Evolutionary conservation across 1,284 basidiomycete genomes (phyloP), one percentile per base, ranked within the genome.

Genomic region (Nidula niveotomentosa): DNA sequence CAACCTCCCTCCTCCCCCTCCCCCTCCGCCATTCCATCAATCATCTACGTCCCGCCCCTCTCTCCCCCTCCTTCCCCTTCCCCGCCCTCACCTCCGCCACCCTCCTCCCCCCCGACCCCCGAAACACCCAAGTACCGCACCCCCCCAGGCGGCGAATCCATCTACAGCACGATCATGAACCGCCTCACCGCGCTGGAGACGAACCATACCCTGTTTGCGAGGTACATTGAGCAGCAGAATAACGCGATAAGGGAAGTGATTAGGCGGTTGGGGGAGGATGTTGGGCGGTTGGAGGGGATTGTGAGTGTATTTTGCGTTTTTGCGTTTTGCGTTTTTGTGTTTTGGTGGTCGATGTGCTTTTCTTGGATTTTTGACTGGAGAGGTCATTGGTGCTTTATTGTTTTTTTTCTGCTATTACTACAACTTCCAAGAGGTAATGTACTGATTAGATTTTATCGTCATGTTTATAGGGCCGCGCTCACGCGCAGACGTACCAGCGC

Each of bases 161-260:
- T 99, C 64, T 99, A 97, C 66, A 89, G 94, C 8, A 93, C 91
- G 8, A 99, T 99, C 63, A 95, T 95, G 84, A 96, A 98, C 60
- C 88, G 95, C 1, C 81, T 99, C 10, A 84, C 84, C 6, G 85
- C 86, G 6, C 81, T 99, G 4, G 96, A 99, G 68, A 81, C 83
- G 6, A 97, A 97, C 65, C 90, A 94, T 43, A 94, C 93, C 0
- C 76, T 98, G 1, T 91, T 94, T 52, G 83, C 89, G 49, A 81
- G 88, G 15, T 99, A 97, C 68, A 88, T 97, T 23, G 94, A 96
- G 65, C 94, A 96, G 66, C 96, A 97, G 68, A 91, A 89, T 0
- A 76, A 82, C 17, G 84, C 86, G 36, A 81, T 97, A 36, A 79
- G 93, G 6, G 88, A 91, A 44, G 83, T 93, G 39, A 77, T 98